Conservation (phyloP, 768 basidiomycete genomes). For the Tephrocybe sp. region DNA sequence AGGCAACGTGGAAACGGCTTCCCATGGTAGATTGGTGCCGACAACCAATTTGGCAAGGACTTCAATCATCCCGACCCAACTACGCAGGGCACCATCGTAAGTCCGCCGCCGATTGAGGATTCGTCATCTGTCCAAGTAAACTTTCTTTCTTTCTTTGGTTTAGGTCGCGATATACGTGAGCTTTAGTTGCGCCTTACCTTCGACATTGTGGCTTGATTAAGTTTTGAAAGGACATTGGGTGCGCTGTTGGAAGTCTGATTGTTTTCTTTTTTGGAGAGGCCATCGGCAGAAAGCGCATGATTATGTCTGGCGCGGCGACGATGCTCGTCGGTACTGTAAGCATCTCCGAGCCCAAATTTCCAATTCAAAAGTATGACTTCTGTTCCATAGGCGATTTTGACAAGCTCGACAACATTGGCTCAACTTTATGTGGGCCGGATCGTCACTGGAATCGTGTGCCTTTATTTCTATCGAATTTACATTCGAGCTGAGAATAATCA, state of each 20-base stretch:
- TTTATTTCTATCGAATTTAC: too few species aligned
- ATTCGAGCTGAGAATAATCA: background rate
- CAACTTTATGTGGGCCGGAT: constrained; percentile 38
- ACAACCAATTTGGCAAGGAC: constrained; percentile 39
- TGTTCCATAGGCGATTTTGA: constrained; percentile 34
- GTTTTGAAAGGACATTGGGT: constrained; percentile 35
- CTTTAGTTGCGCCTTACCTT: background rate
- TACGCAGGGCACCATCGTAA: constrained; percentile 37
- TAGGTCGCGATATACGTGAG: constrained; percentile 34
- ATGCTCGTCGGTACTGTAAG: constrained; percentile 39
- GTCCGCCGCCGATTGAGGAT: constrained; percentile 6
- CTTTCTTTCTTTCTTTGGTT: too few species aligned
- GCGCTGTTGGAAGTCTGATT: constrained; percentile 35
- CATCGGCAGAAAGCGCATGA: constrained; percentile 38
- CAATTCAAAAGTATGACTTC: background rate
- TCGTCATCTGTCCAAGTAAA: background rate
- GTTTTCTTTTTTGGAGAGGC: constrained; percentile 38
- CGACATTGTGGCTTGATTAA: background rate
- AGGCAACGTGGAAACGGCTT: background rate
- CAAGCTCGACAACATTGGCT: constrained; percentile 37
- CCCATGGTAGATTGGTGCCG: constrained; percentile 33
- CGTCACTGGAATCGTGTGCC: constrained; percentile 34
- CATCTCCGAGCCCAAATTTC: constrained; percentile 3
- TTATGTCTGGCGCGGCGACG: constrained; percentile 33
- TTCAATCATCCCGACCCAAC: constrained; percentile 37